Evolutionary conservation across 495 filamentous ascomycete species (phyloP).

Genomic region (Penicillium paradoxum): DNA sequence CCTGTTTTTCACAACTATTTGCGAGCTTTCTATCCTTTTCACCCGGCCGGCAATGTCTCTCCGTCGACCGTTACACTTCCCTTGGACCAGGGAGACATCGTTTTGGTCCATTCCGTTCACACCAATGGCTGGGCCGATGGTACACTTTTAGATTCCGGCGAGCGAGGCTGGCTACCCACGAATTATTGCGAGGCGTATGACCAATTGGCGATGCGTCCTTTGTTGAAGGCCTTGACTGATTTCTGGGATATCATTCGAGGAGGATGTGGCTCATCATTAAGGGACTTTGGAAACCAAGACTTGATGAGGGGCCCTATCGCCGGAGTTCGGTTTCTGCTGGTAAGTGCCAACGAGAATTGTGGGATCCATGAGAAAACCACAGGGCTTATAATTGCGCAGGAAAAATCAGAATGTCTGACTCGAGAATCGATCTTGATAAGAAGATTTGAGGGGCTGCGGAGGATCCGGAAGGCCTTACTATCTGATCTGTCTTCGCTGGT

Average conservation of each 20-base stretch:
- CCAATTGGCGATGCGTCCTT: slow-evolving; percentile 72
- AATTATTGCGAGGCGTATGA: slow-evolving; percentile 98
- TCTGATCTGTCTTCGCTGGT: slow-evolving; percentile 87
- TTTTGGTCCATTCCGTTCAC: slow-evolving; percentile 94
- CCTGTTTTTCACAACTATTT: slow-evolving; percentile 89
- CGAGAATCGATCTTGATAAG: slow-evolving; percentile 71
- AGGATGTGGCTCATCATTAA: slow-evolving; percentile 56
- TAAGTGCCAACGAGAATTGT: slow-evolving; percentile 46
- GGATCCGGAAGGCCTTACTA: slow-evolving; percentile 77
- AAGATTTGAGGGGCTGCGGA: slow-evolving; percentile 68
- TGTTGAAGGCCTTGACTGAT: slow-evolving; percentile 80
- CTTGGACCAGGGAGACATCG: slow-evolving; percentile 83
- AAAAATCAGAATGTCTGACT: slow-evolving; percentile 82
- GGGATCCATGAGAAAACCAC: too few species aligned
- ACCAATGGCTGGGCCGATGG: slow-evolving; percentile 99
- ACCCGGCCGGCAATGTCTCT: slow-evolving; percentile 67
- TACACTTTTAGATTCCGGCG: slow-evolving; percentile 82
- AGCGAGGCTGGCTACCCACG: slow-evolving; percentile 93
- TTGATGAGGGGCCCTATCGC: slow-evolving; percentile 90
- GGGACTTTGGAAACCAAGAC: slow-evolving; percentile 78
- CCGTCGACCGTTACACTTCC: slow-evolving; percentile 79
- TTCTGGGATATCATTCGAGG: slow-evolving; percentile 89
- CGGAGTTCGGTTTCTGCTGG: slow-evolving; percentile 83
- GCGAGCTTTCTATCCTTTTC: slow-evolving; percentile 92
- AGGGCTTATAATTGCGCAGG: slow-evolving; percentile 44